Base-by-base conservation (phyloP, 169 alveolate species). In the Eimeria acervulina region DNA sequence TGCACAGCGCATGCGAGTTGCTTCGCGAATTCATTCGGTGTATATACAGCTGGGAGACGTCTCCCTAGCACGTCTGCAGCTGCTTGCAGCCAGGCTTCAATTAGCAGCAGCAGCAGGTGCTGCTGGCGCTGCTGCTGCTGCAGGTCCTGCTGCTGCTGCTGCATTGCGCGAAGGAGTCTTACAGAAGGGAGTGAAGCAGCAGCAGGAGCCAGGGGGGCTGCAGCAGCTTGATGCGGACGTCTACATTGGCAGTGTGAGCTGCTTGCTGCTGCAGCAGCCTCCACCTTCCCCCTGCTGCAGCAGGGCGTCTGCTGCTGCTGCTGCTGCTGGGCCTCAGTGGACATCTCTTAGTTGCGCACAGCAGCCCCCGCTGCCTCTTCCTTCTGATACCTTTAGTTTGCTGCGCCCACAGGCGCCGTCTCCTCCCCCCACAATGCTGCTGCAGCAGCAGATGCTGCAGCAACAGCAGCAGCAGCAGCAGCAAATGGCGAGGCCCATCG, bases 261-360 rank as follows among this genome's bases (percentile, higher is more conserved):
- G 90, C 26, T 15, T 80, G 90, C 42, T 80, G 90, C 90, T 44
- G 68, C 90, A 44, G 70, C 90, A 80, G 90, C 90, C 90, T n/a
- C 90, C 68, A 26, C 90, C 90, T 6, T 26, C 90, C 12, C 70
- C n/a, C 15, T 80, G 42, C 90, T 15, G 40, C 90, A 80, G 90
- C 90, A 80, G 13, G 28, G 70, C 47, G 10, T 47, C 44, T 40
- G 90, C 90, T 47, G 90, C 90, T 80, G 90, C 90, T 80, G 1
- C 70, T 44, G 90, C 90, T 44, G 63, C 70, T 44, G 70, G 38
- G 42, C 6, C 28, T 42, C 90, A 80, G 70, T 40, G 70, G 63
- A 44, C 90, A 21, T 42, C 70, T 47, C 10, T 7, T 42, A 10
- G 90, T 70, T 17, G 59, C 12, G 87, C 36, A 0, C 59, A 8